A percentile compares a stretch with the other conserved stretches of the same genome.
These are phyloP conservation scores for Yarrowia galli DNA, from an alignment of 1,139 yeast species.

Conservation along the genomic window DNA sequence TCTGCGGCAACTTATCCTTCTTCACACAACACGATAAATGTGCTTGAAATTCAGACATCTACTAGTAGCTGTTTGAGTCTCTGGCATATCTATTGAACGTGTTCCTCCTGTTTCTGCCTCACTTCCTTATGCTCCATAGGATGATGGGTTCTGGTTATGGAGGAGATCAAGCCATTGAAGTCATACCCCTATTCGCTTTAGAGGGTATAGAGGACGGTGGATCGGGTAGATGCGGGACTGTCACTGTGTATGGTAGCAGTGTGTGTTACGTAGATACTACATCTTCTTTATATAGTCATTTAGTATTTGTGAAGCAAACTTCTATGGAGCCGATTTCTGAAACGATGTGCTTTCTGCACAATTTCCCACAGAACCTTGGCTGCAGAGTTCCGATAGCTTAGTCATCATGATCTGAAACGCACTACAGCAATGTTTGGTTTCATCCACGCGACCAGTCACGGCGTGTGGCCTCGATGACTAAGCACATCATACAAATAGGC, in stretches of 20 bases:
- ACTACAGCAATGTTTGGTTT: too few relatives aligned
- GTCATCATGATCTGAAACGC: background rate
- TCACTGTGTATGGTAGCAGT: constrained; percentile 38
- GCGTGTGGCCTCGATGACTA: background rate
- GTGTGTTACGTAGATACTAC: constrained; percentile 38
- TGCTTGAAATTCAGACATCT: constrained; percentile 7
- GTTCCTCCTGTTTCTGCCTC: constrained; percentile 39
- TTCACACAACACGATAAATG: constrained; percentile 13
- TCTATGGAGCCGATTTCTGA: background rate
- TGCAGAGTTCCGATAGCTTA: background rate
- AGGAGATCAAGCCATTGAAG: constrained; percentile 37
- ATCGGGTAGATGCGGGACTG: constrained; percentile 38
- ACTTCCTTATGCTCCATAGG: constrained; percentile 37
- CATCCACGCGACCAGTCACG: too few relatives aligned
- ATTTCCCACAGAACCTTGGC: background rate
- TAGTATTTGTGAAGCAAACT: background rate
- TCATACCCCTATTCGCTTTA: constrained; percentile 32
- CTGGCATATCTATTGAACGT: constrained; percentile 14
- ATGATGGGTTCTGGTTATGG: constrained; percentile 38
- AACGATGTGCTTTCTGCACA: too few relatives aligned
- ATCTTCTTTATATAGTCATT: background rate
- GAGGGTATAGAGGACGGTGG: constrained; percentile 35
- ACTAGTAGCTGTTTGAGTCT: constrained; percentile 7
- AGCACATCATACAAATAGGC: background rate
- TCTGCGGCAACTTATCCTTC: background rate